These are phyloP conservation scores for Dendrothele bispora DNA, from an alignment of 768 basidiomycete species.

Conservation along the genomic window DNA sequence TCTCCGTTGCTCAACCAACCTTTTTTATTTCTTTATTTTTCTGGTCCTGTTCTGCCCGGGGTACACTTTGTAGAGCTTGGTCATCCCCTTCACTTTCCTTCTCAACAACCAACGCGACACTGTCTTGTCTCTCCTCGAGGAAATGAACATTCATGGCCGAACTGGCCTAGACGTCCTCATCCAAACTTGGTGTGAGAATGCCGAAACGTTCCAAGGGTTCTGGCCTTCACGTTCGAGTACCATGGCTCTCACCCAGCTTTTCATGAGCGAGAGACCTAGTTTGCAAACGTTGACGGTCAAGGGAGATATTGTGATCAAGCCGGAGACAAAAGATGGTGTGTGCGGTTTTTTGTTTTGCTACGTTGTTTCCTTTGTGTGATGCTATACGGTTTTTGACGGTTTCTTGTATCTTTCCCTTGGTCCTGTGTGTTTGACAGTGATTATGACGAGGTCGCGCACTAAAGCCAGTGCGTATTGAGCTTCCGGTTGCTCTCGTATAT, in stretches of 20 bases:
- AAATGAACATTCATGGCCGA: slow-evolving; percentile 56
- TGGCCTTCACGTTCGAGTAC: slow-evolving; percentile 90
- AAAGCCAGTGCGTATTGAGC: slow-evolving; percentile 68
- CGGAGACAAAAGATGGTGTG: slow-evolving; percentile 81
- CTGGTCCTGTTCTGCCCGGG: background rate
- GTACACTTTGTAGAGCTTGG: slow-evolving; percentile 58
- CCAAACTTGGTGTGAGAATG: slow-evolving; percentile 92
- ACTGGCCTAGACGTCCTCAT: slow-evolving; percentile 86
- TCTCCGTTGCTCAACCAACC: background rate
- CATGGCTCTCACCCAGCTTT: slow-evolving; percentile 77
- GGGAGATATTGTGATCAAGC: slow-evolving; percentile 87
- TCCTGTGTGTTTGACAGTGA: slow-evolving; percentile 55
- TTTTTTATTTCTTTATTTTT: background rate
- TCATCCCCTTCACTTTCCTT: slow-evolving; percentile 92
- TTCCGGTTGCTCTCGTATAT: slow-evolving; percentile 12
- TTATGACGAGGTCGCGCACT: slow-evolving; percentile 94
- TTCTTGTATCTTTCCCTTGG: slow-evolving; percentile 13
- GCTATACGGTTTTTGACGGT: slow-evolving; percentile 9
- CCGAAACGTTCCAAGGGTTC: slow-evolving; percentile 91
- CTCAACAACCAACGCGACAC: slow-evolving; percentile 84
- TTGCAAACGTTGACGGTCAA: slow-evolving; percentile 76
- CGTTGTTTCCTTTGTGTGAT: slow-evolving; percentile 9
- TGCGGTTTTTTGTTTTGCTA: slow-evolving; percentile 7
- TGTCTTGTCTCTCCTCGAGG: slow-evolving; percentile 75
- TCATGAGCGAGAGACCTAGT: slow-evolving; percentile 61